Conservation (phyloP, 495 filamentous ascomycete species). For the Niebla homalea region DNA sequence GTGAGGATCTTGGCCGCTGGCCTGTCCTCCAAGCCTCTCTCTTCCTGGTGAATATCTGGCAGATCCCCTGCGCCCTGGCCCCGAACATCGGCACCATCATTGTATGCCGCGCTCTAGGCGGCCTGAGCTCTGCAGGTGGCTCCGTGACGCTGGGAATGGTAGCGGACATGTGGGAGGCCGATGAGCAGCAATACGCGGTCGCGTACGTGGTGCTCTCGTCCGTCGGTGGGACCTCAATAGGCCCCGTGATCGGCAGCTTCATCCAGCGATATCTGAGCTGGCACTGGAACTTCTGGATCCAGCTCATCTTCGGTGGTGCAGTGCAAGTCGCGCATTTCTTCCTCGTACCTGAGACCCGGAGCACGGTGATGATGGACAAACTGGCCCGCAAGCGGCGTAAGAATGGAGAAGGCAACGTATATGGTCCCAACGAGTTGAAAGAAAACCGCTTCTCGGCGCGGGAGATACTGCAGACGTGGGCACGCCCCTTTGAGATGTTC, state of each 20-base stretch:
- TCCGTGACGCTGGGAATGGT: constrained; percentile 76
- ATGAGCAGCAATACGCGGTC: constrained; percentile 60
- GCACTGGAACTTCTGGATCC: constrained; percentile 73
- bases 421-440: constrained; percentile 49
- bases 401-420: constrained; percentile 43
- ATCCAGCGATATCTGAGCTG: constrained; percentile 51
- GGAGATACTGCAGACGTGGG: constrained; percentile 48
- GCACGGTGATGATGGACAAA: constrained; percentile 51
- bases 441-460: constrained; percentile 35
- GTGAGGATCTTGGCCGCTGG: constrained; percentile 65
- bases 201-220: constrained; percentile 66
- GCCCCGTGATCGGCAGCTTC: constrained; percentile 70
- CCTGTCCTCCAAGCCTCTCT: constrained; percentile 57
- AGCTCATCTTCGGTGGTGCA: constrained; percentile 57
- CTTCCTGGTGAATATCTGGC: constrained; percentile 61
- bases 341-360: constrained; percentile 55
- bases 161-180: constrained; percentile 64
- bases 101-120: constrained; percentile 52
- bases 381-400: constrained; percentile 53
- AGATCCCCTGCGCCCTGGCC: constrained; percentile 57
- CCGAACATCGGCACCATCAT: constrained; percentile 56
- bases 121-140: constrained; percentile 60
- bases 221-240: constrained; percentile 61
- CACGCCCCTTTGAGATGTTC: constrained; percentile 68
- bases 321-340: constrained; percentile 55